These are phyloP conservation scores for Vaccinium vitisidaea DNA, from an alignment of 148 eudicot species.

Conservation along the genomic window DNA sequence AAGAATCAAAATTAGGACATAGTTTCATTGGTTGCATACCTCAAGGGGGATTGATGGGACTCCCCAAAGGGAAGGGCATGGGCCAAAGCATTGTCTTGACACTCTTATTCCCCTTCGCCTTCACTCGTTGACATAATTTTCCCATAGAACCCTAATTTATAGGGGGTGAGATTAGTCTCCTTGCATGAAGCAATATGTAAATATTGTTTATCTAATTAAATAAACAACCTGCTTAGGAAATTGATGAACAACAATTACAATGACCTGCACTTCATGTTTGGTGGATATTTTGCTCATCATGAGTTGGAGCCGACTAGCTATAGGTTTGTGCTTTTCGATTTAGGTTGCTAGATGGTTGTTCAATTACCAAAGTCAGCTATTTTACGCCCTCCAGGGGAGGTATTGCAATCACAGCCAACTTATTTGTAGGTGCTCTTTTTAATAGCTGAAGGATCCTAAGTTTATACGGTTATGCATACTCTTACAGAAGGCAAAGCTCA, in stretches of 20 bases:
- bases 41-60: too few relatives aligned
- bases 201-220: neutral
- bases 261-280: neutral
- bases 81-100: too few relatives aligned
- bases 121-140: too few relatives aligned
- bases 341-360: neutral
- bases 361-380: neutral
- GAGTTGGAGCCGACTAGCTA: neutral
- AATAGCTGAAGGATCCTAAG: neutral
- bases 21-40: too few relatives aligned
- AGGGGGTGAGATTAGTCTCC: too few relatives aligned
- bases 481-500: neutral
- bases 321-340: neutral
- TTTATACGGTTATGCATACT: neutral
- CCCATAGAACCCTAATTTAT: too few relatives aligned
- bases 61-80: too few relatives aligned
- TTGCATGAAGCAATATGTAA: too few relatives aligned
- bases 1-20: too few relatives aligned
- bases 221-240: neutral
- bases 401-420: neutral
- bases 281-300: constrained; percentile 7
- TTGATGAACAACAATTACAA: neutral
- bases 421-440: neutral
- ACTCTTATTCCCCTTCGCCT: too few relatives aligned
- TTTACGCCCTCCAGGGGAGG: neutral